Conservation (phyloP, 108 stramenopile species). For the Cylindrotheca closterium region DNA sequence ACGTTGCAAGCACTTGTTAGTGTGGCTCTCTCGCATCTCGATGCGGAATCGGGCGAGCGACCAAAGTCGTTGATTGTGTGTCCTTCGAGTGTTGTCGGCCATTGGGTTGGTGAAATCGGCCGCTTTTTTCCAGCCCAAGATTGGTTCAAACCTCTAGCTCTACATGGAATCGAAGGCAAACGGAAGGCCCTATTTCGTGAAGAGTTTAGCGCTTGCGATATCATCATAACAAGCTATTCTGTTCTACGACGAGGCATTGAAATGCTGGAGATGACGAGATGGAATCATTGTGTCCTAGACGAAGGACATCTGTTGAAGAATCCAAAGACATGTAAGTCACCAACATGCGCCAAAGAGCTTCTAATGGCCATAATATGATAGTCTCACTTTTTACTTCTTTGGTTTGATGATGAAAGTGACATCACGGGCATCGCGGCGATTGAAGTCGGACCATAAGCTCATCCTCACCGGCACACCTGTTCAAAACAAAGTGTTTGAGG, state of each 20-base stretch:
- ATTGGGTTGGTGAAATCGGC: slow-evolving; percentile 79
- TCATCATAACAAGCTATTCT: slow-evolving; percentile 87
- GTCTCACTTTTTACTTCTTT: slow-evolving; percentile 1
- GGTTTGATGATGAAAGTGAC: slow-evolving; percentile 31
- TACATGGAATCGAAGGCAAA: slow-evolving; percentile 39
- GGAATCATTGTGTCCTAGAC: slow-evolving; percentile 88
- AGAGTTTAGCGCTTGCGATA: slow-evolving; percentile 46
- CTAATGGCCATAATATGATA: slow-evolving; percentile 1
- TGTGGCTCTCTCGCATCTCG: slow-evolving; percentile 58
- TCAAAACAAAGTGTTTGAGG: slow-evolving; percentile 96
- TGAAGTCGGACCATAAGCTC: slow-evolving; percentile 72
- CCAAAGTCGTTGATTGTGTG: slow-evolving; percentile 68
- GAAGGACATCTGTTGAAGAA: slow-evolving; percentile 95
- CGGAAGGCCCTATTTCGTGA: slow-evolving; percentile 26
- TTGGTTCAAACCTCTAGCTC: slow-evolving; percentile 50
- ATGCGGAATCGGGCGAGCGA: background rate
- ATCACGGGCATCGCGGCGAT: slow-evolving; percentile 72
- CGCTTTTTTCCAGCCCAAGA: slow-evolving; percentile 55
- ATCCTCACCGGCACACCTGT: slow-evolving; percentile 93
- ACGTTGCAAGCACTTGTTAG: slow-evolving; percentile 75
- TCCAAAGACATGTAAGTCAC: slow-evolving; percentile 63
- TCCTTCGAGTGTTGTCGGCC: slow-evolving; percentile 82
- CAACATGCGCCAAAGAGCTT: slow-evolving; percentile 7
- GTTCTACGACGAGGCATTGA: slow-evolving; percentile 68
- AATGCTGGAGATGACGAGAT: slow-evolving; percentile 45